A percentile compares a stretch with the other conserved stretches of the same genome.
phyloP scores from a whole-genome alignment of 768 basidiomycete species.

The Daedaleopsis sinensis region DNA sequence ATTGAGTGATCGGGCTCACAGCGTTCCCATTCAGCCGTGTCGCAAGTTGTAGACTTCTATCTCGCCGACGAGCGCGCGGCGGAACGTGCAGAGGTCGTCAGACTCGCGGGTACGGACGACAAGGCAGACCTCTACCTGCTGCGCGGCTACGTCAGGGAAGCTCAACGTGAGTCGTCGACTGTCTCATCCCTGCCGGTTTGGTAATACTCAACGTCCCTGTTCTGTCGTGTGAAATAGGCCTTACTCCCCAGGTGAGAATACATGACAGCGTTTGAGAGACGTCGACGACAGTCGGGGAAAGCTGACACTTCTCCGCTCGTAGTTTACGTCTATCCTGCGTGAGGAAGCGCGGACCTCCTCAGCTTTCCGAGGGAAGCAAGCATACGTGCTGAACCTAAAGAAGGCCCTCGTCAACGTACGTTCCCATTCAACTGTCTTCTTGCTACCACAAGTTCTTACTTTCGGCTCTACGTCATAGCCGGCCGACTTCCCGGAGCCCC shows the following conservation, averaged over 20 bases:
- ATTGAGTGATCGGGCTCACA: background rate
- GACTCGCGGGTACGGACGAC: constrained; percentile 38
- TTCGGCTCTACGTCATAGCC: constrained; percentile 30
- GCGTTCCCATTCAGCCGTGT: constrained; percentile 35
- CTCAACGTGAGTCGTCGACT: constrained; percentile 46
- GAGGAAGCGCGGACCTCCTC: constrained; percentile 33
- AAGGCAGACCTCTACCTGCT: constrained; percentile 38
- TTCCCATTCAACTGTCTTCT: background rate
- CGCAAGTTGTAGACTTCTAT: constrained; percentile 57
- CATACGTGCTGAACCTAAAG: constrained; percentile 43
- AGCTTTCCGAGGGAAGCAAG: constrained; percentile 43
- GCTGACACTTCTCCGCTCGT: constrained; percentile 23
- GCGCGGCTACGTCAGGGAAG: constrained; percentile 54
- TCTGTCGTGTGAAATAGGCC: background rate
- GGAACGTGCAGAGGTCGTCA: constrained; percentile 43
- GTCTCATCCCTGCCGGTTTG: background rate
- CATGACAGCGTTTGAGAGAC: no score
- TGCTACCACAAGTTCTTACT: background rate
- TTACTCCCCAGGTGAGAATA: background rate
- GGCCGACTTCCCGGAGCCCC: constrained; percentile 45
- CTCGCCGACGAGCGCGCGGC: constrained; percentile 43
- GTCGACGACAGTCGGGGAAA: no score
- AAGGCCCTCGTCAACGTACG: constrained; percentile 46
- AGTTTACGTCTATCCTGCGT: constrained; percentile 40
- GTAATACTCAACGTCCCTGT: background rate